Percentiles rank a stretch among this genome's conserved stretches.
These are phyloP conservation scores for Aspergillus asperescens DNA, from an alignment of 495 filamentous ascomycete genomes.

Conservation along the genomic window DNA sequence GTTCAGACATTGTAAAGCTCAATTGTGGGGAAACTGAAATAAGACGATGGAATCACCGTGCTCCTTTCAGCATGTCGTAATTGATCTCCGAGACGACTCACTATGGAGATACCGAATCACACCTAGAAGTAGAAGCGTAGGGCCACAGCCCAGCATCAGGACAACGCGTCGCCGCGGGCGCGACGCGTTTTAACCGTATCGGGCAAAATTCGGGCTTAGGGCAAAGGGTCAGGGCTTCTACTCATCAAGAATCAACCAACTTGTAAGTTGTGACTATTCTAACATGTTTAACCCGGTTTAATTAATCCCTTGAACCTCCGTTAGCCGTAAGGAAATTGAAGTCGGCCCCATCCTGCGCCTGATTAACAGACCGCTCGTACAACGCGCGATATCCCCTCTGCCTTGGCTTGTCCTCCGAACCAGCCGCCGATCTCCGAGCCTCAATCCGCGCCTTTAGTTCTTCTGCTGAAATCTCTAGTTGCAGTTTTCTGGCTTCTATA, in stretches of 20 bases:
- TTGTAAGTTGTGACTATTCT: no score
- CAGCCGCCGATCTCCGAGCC: slow-evolving; percentile 25
- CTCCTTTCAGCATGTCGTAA: slow-evolving; percentile 9
- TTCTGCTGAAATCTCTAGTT: slow-evolving; percentile 45
- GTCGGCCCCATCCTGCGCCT: slow-evolving; percentile 58
- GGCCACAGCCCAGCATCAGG: no score
- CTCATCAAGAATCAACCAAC: neutral
- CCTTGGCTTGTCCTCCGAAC: slow-evolving; percentile 26
- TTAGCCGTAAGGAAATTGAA: slow-evolving; percentile 59
- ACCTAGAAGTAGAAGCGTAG: neutral
- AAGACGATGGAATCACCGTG: neutral
- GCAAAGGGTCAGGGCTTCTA: slow-evolving; percentile 25
- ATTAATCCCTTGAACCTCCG: slow-evolving; percentile 8
- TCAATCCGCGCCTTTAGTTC: slow-evolving; percentile 40
- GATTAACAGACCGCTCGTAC: slow-evolving; percentile 60
- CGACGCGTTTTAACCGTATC: slow-evolving; percentile 28
- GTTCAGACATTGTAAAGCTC: slow-evolving; percentile 31
- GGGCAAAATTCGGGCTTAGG: slow-evolving; percentile 37
- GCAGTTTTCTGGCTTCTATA: slow-evolving; percentile 39
- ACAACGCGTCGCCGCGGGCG: slow-evolving; percentile 25
- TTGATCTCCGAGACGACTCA: neutral
- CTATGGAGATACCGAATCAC: neutral
- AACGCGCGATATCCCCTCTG: slow-evolving; percentile 58
- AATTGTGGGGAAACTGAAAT: neutral
- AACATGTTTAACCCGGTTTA: neutral